Conservation (phyloP, 164 flowering plant genomes). For the Nymphaea colorata region DNA sequence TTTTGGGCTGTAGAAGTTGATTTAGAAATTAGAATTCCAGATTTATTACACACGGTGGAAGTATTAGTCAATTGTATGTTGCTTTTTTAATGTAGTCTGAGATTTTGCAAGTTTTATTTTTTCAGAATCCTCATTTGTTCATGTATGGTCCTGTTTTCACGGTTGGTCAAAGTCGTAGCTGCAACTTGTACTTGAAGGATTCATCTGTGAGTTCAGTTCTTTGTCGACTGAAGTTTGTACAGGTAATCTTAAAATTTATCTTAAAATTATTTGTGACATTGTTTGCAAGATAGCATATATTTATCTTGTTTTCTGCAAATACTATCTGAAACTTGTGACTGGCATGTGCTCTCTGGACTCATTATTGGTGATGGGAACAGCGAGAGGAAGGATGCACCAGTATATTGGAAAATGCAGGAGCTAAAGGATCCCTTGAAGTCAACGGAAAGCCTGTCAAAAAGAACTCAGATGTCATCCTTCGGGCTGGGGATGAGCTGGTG, state of each 20-base stretch:
- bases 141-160: slow-evolving; percentile 41
- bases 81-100: background rate
- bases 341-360: background rate
- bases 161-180: slow-evolving; percentile 53
- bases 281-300: too few species aligned
- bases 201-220: slow-evolving; percentile 37
- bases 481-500: slow-evolving; percentile 76
- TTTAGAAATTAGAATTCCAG: too few species aligned
- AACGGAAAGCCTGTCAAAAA: slow-evolving; percentile 54
- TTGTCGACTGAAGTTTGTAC: slow-evolving; percentile 45
- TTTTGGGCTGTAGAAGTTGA: too few species aligned
- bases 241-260: slow-evolving; percentile 21
- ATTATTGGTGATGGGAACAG: slow-evolving; percentile 53
- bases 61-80: too few species aligned
- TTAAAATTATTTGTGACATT: too few species aligned
- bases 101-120: background rate
- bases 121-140: slow-evolving; percentile 51
- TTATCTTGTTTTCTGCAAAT: background rate
- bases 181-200: slow-evolving; percentile 53
- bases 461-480: slow-evolving; percentile 29
- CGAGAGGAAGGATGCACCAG: slow-evolving; percentile 43
- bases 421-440: slow-evolving; percentile 68
- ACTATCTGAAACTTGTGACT: background rate
- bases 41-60: too few species aligned
- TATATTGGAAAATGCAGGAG: slow-evolving; percentile 60